Base-by-base conservation (phyloP, 2,329 filamentous ascomycete species). In the Epichloe sylvatica region DNA sequence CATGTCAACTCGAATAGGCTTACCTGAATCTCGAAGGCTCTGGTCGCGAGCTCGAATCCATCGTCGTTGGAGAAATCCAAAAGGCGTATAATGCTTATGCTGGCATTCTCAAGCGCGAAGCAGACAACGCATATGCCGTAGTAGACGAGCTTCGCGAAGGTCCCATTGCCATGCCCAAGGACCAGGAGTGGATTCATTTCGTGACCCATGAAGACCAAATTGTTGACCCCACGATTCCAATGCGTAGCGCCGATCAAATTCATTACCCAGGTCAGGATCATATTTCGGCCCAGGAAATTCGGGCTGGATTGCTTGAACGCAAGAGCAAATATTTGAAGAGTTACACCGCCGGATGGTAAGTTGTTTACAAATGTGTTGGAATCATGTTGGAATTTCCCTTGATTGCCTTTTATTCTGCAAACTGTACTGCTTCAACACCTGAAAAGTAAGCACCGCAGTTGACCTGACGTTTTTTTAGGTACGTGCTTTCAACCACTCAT, bases 291-390 rank as follows among this genome's bases (percentile, higher is more conserved):
- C 63, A 86, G 53, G 91, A 97, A 66, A 86, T 98, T 48, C 78
- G 90, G 53, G 87, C 88, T 19, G 92, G 92, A 3, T 81, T 96
- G 67, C 73, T 98, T 36, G 92, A 98, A 71, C 84, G 92, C 57
- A 97, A 97, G 80, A 95, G 89, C 77, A 98, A 97, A 64, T 98
- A 97, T 62, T 72, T 98, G 53, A 97, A 96, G 73, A 96, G 90
- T 65, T 96, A 96, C 66, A 92, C 90, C 7, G 86, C 89, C 25
- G 91, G 91, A 62, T 97, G 91, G 90, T 91, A 72, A 68, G 83
- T 61, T 23, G 19, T 12, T 3, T 45, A 25, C 15, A 11, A 12
- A 36, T 25, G 17, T 21, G 17, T n/a, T 17, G 5, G 41, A 5
- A 4, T 25, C 17, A 15, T 45, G 36, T 3, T 25, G 11, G 25